Evolutionary conservation across 2,329 filamentous ascomycete species (phyloP).

Genomic region (Ophiostoma populinum): DNA sequence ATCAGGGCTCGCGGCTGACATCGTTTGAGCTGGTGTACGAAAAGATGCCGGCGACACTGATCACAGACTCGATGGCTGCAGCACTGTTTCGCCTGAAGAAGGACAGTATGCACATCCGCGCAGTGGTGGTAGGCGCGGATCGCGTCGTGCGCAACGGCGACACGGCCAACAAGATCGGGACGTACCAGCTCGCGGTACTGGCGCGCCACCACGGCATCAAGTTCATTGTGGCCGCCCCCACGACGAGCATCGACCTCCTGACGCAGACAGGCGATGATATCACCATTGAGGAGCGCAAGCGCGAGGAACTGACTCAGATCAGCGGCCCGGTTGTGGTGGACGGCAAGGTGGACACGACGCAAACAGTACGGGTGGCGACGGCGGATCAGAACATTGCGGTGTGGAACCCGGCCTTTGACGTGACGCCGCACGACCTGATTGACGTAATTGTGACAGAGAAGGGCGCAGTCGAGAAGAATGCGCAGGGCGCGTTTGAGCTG

Average conservation of each 20-base stretch:
- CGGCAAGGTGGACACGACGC: conserved; percentile 43
- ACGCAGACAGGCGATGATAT: conserved; percentile 67
- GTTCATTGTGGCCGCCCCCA: conserved; percentile 87
- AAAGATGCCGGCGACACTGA: conserved; percentile 72
- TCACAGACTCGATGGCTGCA: conserved; percentile 94
- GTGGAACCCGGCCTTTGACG: conserved; percentile 96
- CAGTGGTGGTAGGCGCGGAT: conserved; percentile 88
- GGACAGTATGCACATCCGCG: conserved; percentile 50
- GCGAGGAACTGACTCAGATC: conserved; percentile 69
- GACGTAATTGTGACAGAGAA: conserved; percentile 90
- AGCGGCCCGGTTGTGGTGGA: conserved; percentile 57
- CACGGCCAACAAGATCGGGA: conserved; percentile 97
- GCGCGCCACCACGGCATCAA: conserved; percentile 77
- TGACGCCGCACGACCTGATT: conserved; percentile 76
- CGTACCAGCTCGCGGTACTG: conserved; percentile 81
- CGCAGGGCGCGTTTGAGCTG: conserved; percentile 52
- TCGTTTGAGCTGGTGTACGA: conserved; percentile 96
- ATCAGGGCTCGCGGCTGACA: conserved; percentile 87
- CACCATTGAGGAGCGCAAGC: conserved; percentile 73
- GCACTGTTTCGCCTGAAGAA: conserved; percentile 55
- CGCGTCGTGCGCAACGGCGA: conserved; percentile 92
- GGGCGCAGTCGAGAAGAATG: conserved; percentile 65
- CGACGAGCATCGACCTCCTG: conserved; percentile 78
- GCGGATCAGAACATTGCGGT: conserved; percentile 64
- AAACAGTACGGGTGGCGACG: conserved; percentile 58